A percentile compares a stretch with the other conserved stretches of the same genome.
Conservation (phyloP, 2,329 filamentous ascomycete genomes). For the Madurella fahalii region DNA sequence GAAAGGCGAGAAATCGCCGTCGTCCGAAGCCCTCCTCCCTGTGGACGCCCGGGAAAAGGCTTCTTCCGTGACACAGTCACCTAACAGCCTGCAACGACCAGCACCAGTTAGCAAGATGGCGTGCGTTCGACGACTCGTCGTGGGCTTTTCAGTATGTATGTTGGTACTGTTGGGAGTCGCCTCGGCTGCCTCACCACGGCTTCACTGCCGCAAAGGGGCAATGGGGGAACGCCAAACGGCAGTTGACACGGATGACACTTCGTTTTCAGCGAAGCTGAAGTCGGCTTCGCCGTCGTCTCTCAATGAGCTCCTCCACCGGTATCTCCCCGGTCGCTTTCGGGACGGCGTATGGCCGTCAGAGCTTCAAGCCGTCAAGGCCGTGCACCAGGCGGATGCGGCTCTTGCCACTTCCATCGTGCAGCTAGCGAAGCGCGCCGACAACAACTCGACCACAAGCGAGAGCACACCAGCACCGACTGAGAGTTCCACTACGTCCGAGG, state of each 20-base stretch:
- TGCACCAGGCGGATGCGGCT: constrained; percentile 57
- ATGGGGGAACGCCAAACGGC: not conserved
- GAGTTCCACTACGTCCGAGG: constrained; percentile 18
- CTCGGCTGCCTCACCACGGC: constrained; percentile 8
- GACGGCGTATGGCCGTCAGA: constrained; percentile 66
- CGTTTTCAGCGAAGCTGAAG: constrained; percentile 40
- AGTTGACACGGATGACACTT: constrained; percentile 10
- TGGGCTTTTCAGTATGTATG: constrained; percentile 13
- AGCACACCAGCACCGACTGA: constrained; percentile 9
- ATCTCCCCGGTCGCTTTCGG: constrained; percentile 60
- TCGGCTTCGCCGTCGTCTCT: constrained; percentile 56
- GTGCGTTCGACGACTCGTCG: constrained; percentile 5
- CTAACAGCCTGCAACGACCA: constrained; percentile 10
- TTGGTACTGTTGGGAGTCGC: constrained; percentile 15
- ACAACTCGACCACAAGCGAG: constrained; percentile 29
- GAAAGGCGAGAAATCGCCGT: constrained; percentile 8
- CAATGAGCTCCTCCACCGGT: constrained; percentile 62
- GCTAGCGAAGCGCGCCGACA: constrained; percentile 58
- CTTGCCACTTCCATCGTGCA: constrained; percentile 61
- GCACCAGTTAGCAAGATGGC: constrained; percentile 10
- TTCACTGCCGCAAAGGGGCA: constrained; percentile 13
- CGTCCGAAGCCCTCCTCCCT: constrained; percentile 13
- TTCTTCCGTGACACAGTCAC: not conserved
- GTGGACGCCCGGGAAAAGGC: constrained; percentile 13
- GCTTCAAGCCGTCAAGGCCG: constrained; percentile 57